Percentiles rank a stretch among this genome's conserved stretches.
phyloP scores from a whole-genome alignment of 1,284 basidiomycete genomes.

The Takashimella koratensis region DNA sequence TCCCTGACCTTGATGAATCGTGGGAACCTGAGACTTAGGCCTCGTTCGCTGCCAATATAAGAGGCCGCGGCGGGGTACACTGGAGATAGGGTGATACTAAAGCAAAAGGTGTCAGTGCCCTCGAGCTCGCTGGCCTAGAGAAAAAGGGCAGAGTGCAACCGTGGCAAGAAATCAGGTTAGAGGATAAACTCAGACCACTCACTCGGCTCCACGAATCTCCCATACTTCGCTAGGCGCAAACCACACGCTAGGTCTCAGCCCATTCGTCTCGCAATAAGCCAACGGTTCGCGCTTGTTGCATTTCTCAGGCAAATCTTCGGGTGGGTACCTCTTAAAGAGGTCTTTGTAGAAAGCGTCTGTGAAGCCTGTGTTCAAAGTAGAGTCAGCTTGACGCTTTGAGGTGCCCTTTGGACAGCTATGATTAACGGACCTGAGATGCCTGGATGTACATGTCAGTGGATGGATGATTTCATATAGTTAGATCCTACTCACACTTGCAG shows the following conservation, averaged over 20 bases:
- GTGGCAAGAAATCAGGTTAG: constrained; percentile 34
- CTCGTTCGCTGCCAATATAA: constrained; percentile 63
- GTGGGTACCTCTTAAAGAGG: constrained; percentile 62
- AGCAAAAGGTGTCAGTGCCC: no score
- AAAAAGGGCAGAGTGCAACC: constrained; percentile 3
- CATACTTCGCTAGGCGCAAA: constrained; percentile 83
- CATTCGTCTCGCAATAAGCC: constrained; percentile 69
- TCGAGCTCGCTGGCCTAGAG: no score
- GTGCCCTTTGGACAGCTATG: no score
- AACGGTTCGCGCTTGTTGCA: constrained; percentile 58
- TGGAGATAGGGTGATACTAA: constrained; percentile 84
- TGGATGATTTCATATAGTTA: no score
- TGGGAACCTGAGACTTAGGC: constrained; percentile 93
- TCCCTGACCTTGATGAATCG: constrained; percentile 88
- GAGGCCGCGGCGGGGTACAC: constrained; percentile 77
- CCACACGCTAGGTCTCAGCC: constrained; percentile 74
- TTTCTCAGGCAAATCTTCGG: constrained; percentile 56
- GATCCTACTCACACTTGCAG: constrained; percentile 68
- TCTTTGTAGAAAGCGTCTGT: constrained; percentile 82
- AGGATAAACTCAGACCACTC: constrained; percentile 20
- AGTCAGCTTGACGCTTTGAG: no score
- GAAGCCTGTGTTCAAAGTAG: constrained; percentile 60
- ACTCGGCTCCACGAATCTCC: constrained; percentile 91
- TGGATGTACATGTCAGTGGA: no score
- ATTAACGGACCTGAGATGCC: constrained; percentile 1